These are phyloP conservation scores for Rhodotorula sp. DNA, from an alignment of 1,284 basidiomycete genomes.

Conservation along the genomic window DNA sequence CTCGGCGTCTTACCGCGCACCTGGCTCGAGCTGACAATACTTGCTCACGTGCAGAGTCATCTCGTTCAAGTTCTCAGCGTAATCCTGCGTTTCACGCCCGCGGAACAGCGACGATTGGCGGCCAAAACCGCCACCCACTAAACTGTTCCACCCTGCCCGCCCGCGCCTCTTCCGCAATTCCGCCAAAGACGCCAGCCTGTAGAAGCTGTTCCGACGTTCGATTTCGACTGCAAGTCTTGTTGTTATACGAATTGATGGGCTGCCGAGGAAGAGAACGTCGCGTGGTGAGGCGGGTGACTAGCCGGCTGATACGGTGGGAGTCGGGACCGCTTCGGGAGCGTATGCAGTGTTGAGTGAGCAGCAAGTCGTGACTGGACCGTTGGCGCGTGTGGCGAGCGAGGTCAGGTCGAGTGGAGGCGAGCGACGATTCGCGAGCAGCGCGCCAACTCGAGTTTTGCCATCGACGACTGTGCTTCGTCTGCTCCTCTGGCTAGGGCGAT, in stretches of 20 bases:
- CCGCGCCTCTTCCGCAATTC: too few relatives aligned
- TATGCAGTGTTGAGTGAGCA: too few relatives aligned
- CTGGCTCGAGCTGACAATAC: neutral
- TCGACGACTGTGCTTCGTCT: conserved; percentile 2
- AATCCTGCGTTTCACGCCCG: conserved; percentile 87
- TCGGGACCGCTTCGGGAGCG: neutral
- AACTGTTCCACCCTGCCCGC: neutral
- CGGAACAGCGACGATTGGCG: conserved; percentile 80
- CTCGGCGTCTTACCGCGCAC: neutral
- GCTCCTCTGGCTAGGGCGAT: neutral
- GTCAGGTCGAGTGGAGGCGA: neutral
- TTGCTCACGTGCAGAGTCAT: conserved; percentile 62
- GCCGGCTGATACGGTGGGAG: neutral
- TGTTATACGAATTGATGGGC: too few relatives aligned
- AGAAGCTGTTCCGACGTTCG: neutral
- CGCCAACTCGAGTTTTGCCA: neutral
- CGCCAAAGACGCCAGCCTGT: neutral
- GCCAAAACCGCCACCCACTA: conserved; percentile 49
- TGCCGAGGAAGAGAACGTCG: too few relatives aligned
- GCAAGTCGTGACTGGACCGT: too few relatives aligned
- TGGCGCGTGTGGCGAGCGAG: too few relatives aligned
- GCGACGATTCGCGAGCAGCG: neutral
- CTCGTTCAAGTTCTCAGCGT: conserved; percentile 85
- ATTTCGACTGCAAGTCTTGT: neutral
- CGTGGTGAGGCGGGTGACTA: neutral